These are phyloP conservation scores for Citrullus mucosospermus DNA, from an alignment of 306 rosid genomes.

Conservation along the genomic window DNA sequence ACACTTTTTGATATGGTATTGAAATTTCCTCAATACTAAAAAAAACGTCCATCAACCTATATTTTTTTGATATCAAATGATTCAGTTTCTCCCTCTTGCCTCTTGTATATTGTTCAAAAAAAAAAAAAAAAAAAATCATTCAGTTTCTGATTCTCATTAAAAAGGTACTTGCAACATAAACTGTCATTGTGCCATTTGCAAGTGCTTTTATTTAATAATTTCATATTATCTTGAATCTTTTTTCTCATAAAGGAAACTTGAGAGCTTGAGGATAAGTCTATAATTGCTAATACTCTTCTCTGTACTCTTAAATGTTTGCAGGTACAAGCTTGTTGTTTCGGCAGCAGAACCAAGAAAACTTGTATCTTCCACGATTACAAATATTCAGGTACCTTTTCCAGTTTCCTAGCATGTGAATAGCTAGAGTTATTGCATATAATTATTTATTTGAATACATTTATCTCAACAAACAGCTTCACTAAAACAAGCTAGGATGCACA, in stretches of 20 bases:
- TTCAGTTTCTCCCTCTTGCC: neutral
- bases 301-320: conserved; percentile 26
- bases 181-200: neutral
- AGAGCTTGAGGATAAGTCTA: neutral
- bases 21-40: neutral
- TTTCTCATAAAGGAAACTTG: neutral
- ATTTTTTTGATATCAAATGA: neutral
- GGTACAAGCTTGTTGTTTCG: conserved; percentile 89
- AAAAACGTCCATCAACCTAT: neutral
- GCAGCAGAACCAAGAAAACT: conserved; percentile 83
- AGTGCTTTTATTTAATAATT: neutral
- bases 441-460: neutral
- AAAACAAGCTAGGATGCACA: neutral
- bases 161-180: neutral
- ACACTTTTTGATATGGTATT: neutral
- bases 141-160: neutral
- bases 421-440: neutral
- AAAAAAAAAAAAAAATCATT: no score
- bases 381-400: conserved; percentile 57
- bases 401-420: neutral
- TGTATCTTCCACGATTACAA: conserved; percentile 70
- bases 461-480: neutral
- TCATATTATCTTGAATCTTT: neutral
- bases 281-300: neutral
- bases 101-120: no score